Conservation (phyloP, 495 filamentous ascomycete genomes). For the Talaromyces liani region DNA sequence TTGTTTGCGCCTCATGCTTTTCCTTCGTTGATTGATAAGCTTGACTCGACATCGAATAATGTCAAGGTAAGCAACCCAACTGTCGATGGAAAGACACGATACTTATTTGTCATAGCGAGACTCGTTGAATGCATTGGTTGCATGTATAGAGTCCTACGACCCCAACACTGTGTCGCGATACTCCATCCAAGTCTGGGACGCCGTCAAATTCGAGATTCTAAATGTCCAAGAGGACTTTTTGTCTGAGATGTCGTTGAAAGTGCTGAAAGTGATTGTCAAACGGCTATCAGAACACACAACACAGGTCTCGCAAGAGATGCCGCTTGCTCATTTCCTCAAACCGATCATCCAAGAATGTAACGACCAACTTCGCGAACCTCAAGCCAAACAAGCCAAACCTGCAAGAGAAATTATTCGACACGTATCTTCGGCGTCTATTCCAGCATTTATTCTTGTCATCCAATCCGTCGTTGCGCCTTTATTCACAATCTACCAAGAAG, state of each 20-base stretch:
- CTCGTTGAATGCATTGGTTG: constrained; percentile 57
- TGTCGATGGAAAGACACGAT: not conserved
- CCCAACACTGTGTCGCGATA: constrained; percentile 57
- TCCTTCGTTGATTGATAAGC: constrained; percentile 64
- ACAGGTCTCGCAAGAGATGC: constrained; percentile 38
- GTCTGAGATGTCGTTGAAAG: constrained; percentile 51
- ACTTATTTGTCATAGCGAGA: constrained; percentile 50
- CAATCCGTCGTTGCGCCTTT: constrained; percentile 52
- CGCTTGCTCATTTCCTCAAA: constrained; percentile 54
- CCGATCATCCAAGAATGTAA: constrained; percentile 64
- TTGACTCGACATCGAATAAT: constrained; percentile 67
- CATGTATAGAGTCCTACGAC: constrained; percentile 55
- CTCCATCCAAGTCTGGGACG: constrained; percentile 65
- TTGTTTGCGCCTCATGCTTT: constrained; percentile 63
- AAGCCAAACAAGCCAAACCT: constrained; percentile 67
- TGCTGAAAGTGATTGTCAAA: constrained; percentile 47
- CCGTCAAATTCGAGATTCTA: constrained; percentile 69
- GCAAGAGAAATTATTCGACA: constrained; percentile 55
- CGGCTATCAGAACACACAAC: constrained; percentile 48
- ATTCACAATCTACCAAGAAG: constrained; percentile 55
- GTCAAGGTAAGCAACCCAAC: constrained; percentile 48
- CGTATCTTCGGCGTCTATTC: constrained; percentile 46
- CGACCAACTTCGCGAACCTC: constrained; percentile 65
- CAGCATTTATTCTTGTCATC: constrained; percentile 47
- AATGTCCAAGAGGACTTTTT: constrained; percentile 67